A percentile compares a stretch with the other conserved stretches of the same genome.
Evolutionary conservation across 2,329 filamentous ascomycete species (phyloP).

Genomic region (Ophiocordyceps australis): DNA sequence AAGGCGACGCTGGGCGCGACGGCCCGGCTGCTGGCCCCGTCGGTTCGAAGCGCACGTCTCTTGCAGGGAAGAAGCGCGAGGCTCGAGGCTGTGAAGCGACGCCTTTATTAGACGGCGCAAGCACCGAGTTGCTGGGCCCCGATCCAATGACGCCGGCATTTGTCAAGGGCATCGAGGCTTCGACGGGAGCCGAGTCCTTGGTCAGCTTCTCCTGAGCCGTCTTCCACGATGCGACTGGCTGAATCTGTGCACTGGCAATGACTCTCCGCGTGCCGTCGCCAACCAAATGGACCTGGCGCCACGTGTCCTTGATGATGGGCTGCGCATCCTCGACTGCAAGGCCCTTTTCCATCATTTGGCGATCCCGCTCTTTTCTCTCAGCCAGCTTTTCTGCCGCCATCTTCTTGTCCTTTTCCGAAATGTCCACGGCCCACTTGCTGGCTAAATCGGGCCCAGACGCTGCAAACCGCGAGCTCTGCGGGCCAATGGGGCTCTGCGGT

Average conservation of each 20-base stretch:
- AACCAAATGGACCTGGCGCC: conserved; percentile 24
- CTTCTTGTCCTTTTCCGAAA: conserved; percentile 27
- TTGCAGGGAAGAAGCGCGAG: conserved; percentile 44
- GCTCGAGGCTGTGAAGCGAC: conserved; percentile 26
- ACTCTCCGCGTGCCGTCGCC: conserved; percentile 16
- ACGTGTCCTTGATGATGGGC: conserved; percentile 32
- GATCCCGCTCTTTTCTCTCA: conserved; percentile 21
- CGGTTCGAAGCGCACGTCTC: conserved; percentile 27
- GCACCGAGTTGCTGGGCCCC: conserved; percentile 7
- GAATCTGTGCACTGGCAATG: conserved; percentile 8
- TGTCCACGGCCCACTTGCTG: conserved; percentile 22
- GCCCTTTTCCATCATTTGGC: conserved; percentile 24
- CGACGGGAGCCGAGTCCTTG: conserved; percentile 4
- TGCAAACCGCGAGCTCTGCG: conserved; percentile 11
- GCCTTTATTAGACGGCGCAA: conserved; percentile 10
- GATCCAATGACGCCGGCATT: conserved; percentile 11
- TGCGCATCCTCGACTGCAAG: conserved; percentile 24
- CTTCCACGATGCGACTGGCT: conserved; percentile 13
- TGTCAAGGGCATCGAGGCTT: conserved; percentile 7
- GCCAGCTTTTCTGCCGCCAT: conserved; percentile 18
- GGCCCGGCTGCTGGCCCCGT: conserved; percentile 15
- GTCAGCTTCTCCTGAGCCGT: conserved; percentile 9
- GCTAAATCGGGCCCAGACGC: conserved; percentile 12
- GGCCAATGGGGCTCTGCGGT: conserved; percentile 13
- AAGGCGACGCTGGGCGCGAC: conserved; percentile 36